Evolutionary conservation across 1,284 basidiomycete species (phyloP).

Genomic region (Athelia sp.): DNA sequence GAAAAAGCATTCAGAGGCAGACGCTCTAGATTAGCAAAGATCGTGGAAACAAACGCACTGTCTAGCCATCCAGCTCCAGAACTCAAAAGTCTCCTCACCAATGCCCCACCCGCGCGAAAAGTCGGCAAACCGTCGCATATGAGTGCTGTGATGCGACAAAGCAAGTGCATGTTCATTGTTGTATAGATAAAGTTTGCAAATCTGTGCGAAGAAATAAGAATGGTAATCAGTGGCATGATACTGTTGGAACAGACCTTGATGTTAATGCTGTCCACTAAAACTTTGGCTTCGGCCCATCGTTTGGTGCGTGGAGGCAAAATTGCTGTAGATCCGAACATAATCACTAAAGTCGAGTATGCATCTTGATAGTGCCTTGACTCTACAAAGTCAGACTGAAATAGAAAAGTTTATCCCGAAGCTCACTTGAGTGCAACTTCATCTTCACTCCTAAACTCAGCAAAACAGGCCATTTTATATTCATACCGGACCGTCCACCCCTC

Average conservation of each 20-base stretch:
- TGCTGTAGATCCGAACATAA: slow-evolving; percentile 85
- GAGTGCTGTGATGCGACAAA: slow-evolving; percentile 76
- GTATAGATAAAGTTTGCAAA: slow-evolving; percentile 86
- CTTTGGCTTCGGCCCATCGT: slow-evolving; percentile 97
- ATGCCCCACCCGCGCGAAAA: slow-evolving; percentile 94
- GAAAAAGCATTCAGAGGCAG: background rate
- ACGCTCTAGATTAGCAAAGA: background rate
- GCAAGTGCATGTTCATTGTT: slow-evolving; percentile 77
- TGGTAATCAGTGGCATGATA: slow-evolving; percentile 2
- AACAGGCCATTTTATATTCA: slow-evolving; percentile 95
- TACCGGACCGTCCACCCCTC: slow-evolving; percentile 96
- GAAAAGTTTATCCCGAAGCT: slow-evolving; percentile 21
- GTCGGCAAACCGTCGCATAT: slow-evolving; percentile 82
- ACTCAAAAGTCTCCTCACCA: slow-evolving; percentile 95
- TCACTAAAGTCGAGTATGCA: slow-evolving; percentile 74
- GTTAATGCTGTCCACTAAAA: slow-evolving; percentile 88
- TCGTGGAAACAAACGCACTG: slow-evolving; percentile 66
- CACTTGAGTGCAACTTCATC: slow-evolving; percentile 85
- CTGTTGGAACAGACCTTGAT: slow-evolving; percentile 57
- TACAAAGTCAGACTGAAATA: slow-evolving; percentile 8
- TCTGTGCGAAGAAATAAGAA: slow-evolving; percentile 36
- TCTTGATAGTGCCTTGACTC: slow-evolving; percentile 83
- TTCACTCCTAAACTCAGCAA: slow-evolving; percentile 91
- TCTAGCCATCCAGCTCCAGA: slow-evolving; percentile 93
- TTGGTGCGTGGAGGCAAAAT: slow-evolving; percentile 91